Evolutionary conservation across 2,329 filamentous ascomycete species (phyloP).

Genomic region (Aspergillus oerlinghausenensis): DNA sequence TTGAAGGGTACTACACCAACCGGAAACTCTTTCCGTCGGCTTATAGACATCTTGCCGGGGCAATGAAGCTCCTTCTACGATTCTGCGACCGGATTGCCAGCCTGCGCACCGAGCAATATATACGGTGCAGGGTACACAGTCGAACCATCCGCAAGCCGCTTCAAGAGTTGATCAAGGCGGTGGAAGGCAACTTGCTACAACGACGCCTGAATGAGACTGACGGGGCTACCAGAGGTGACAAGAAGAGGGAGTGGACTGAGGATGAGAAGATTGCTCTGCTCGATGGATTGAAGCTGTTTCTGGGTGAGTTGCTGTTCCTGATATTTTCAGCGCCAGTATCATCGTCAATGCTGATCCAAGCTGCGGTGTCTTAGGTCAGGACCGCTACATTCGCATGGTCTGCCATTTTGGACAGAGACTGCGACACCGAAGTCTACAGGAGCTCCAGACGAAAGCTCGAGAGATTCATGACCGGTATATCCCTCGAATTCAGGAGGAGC

Average conservation of each 20-base stretch:
- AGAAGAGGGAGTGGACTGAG: slow-evolving; percentile 16
- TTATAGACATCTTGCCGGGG: slow-evolving; percentile 13
- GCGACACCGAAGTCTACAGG: slow-evolving; percentile 10
- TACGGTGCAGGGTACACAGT: slow-evolving; percentile 5
- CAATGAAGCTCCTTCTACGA: slow-evolving; percentile 14
- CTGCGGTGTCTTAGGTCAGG: slow-evolving; percentile 5
- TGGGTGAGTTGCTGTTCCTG: slow-evolving; percentile 8
- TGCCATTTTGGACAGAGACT: slow-evolving; percentile 11
- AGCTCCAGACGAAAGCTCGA: slow-evolving; percentile 17
- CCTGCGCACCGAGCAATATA: slow-evolving; percentile 4
- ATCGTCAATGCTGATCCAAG: not conserved
- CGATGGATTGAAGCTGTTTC: slow-evolving; percentile 20
- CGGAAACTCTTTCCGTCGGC: slow-evolving; percentile 8
- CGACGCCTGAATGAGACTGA: not conserved
- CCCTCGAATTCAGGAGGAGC: slow-evolving; percentile 4
- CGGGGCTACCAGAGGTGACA: not conserved
- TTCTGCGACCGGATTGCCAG: slow-evolving; percentile 12
- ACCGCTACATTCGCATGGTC: slow-evolving; percentile 25
- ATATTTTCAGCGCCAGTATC: not conserved
- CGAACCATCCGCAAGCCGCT: slow-evolving; percentile 7
- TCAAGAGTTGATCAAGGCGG: slow-evolving; percentile 8
- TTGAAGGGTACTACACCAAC: slow-evolving; percentile 16
- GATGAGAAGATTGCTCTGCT: slow-evolving; percentile 21
- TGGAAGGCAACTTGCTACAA: slow-evolving; percentile 2
- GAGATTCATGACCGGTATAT: slow-evolving; percentile 8